Conservation (phyloP, 208 protist species). For the Wallacemonas collosoma region DNA sequence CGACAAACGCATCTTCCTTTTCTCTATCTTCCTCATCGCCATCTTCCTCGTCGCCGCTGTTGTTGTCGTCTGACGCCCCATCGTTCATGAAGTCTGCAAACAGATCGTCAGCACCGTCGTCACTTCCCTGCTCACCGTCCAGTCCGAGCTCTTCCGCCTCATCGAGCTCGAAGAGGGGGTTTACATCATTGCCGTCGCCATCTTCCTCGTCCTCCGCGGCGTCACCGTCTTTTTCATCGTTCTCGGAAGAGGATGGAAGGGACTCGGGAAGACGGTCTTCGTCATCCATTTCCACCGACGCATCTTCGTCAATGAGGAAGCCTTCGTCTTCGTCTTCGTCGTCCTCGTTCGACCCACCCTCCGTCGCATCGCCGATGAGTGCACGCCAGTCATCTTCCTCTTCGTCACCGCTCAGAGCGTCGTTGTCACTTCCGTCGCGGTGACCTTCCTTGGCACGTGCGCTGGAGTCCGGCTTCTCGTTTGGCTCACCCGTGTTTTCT, state of each 20-base stretch:
- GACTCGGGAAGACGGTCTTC: constrained; percentile 5
- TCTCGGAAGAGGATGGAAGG: constrained; percentile 5
- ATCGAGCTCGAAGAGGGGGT: constrained; percentile 31
- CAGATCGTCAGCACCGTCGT: constrained; percentile 39
- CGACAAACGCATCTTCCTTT: constrained; percentile 18
- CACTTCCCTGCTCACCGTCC: constrained; percentile 4
- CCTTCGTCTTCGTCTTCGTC: constrained; percentile 26
- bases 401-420: neutral
- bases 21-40: constrained; percentile 30
- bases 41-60: constrained; percentile 39
- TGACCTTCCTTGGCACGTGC: neutral
- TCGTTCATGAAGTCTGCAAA: constrained; percentile 19
- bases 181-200: constrained; percentile 34
- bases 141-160: constrained; percentile 27
- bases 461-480: no score
- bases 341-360: constrained; percentile 14
- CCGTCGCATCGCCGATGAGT: neutral
- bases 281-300: constrained; percentile 26
- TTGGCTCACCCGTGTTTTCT: neutral
- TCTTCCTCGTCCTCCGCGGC: constrained; percentile 27
- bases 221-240: constrained; percentile 19
- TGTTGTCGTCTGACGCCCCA: constrained; percentile 29
- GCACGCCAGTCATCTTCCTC: constrained; percentile 11
- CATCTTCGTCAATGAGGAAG: constrained; percentile 31
- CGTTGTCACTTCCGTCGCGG: neutral